Evolutionary conservation across 2,329 filamentous ascomycete species (phyloP).

Genomic region (Emericellopsis cladophorae): DNA sequence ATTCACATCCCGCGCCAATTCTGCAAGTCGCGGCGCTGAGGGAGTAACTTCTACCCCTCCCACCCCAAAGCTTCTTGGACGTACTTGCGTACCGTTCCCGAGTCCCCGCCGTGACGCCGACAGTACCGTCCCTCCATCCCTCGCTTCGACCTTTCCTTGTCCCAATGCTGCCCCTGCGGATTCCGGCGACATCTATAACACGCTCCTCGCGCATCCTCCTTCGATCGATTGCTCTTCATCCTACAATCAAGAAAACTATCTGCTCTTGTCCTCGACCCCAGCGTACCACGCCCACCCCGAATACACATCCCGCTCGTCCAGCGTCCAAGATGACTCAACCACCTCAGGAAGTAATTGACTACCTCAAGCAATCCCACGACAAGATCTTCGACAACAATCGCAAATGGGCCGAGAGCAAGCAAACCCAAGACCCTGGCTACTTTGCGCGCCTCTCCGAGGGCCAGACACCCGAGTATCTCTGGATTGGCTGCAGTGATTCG

Average conservation of each 20-base stretch:
- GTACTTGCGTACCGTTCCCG: no score
- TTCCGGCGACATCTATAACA: not conserved
- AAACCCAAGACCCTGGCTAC: slow-evolving; percentile 46
- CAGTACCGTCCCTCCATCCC: not conserved
- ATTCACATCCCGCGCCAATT: no score
- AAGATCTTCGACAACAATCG: slow-evolving; percentile 58
- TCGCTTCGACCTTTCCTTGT: not conserved
- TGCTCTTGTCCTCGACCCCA: slow-evolving; percentile 1
- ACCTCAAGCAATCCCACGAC: slow-evolving; percentile 52
- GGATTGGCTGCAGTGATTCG: slow-evolving; percentile 86
- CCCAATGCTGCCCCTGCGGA: not conserved
- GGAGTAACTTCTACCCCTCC: no score
- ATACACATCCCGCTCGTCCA: not conserved
- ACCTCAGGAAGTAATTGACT: slow-evolving; percentile 31
- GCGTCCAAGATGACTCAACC: slow-evolving; percentile 6
- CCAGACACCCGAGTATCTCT: slow-evolving; percentile 61
- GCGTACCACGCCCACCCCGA: not conserved
- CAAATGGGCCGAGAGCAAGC: slow-evolving; percentile 50
- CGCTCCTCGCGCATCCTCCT: not conserved
- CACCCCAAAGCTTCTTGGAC: no score
- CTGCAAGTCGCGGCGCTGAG: no score
- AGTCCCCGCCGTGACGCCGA: no score
- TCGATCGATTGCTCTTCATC: not conserved
- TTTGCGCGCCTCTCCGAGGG: slow-evolving; percentile 52
- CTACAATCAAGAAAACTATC: not conserved